Conservation (phyloP, 2,329 filamentous ascomycete species). For the Myriangium duriaei region DNA sequence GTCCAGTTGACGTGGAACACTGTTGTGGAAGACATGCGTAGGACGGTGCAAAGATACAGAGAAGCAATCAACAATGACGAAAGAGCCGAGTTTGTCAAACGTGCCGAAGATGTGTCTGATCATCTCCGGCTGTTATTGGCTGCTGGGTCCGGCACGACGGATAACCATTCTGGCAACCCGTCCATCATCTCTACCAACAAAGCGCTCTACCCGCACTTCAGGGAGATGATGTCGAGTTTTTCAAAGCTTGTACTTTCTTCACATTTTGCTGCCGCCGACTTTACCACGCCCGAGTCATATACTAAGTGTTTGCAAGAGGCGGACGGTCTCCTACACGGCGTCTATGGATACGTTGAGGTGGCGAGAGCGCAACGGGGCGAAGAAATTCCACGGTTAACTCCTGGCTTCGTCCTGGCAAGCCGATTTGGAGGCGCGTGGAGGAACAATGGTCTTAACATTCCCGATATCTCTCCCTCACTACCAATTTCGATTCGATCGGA, state of each 20-base stretch:
- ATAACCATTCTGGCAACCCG: conserved; percentile 96
- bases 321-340: conserved; percentile 86
- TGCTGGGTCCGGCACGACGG: conserved; percentile 89
- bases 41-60: conserved; percentile 77
- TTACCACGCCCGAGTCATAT: conserved; percentile 84
- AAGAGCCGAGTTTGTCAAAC: conserved; percentile 79
- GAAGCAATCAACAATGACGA: conserved; percentile 75
- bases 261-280: conserved; percentile 92
- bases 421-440: conserved; percentile 78
- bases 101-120: conserved; percentile 96
- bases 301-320: conserved; percentile 94
- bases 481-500: conserved; percentile 80
- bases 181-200: conserved; percentile 99
- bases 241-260: conserved; percentile 98
- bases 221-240: conserved; percentile 99
- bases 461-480: conserved; percentile 49
- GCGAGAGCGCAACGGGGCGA: conserved; percentile 87
- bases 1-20: conserved; percentile 77
- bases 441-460: conserved; percentile 49
- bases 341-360: conserved; percentile 93
- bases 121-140: conserved; percentile 87
- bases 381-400: conserved; percentile 81
- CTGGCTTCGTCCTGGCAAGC: conserved; percentile 84
- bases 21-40: conserved; percentile 85
- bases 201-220: conserved; percentile 88